Percentiles rank a stretch among this genome's conserved stretches.
phyloP scores from a whole-genome alignment of 768 basidiomycete species.

The Kwoniella dendrophila region DNA sequence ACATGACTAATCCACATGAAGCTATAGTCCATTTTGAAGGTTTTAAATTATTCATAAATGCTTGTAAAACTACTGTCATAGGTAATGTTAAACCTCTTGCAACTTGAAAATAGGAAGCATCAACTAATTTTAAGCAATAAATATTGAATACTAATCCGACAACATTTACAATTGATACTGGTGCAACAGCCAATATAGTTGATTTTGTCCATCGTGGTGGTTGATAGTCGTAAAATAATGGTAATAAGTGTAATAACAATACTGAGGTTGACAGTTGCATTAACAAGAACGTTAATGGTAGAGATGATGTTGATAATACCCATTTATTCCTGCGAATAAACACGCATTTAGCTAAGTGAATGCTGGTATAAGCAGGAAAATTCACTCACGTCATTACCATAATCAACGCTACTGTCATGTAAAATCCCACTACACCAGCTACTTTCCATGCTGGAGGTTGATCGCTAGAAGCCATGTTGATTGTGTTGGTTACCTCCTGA shows the following conservation, averaged over 20 bases:
- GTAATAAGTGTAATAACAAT: slow-evolving; percentile 19
- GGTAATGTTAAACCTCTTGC: slow-evolving; percentile 35
- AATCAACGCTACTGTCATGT: slow-evolving; percentile 74
- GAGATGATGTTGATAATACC: slow-evolving; percentile 32
- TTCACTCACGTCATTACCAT: slow-evolving; percentile 59
- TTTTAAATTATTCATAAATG: slow-evolving; percentile 16
- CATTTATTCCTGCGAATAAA: slow-evolving; percentile 37
- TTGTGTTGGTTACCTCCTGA: not conserved
- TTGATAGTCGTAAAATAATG: slow-evolving; percentile 16
- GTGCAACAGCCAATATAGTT: slow-evolving; percentile 23
- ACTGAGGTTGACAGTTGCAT: slow-evolving; percentile 31
- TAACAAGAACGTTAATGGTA: slow-evolving; percentile 34
- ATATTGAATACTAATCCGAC: slow-evolving; percentile 75
- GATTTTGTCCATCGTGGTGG: slow-evolving; percentile 27
- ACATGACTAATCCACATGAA: slow-evolving; percentile 29
- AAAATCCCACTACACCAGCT: slow-evolving; percentile 73
- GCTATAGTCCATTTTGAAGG: slow-evolving; percentile 17
- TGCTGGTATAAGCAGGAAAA: not conserved
- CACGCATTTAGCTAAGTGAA: not conserved
- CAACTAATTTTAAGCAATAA: slow-evolving; percentile 73
- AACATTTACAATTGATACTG: slow-evolving; percentile 32
- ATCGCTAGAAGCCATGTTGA: slow-evolving; percentile 15
- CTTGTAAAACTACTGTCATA: slow-evolving; percentile 31
- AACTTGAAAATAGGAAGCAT: slow-evolving; percentile 80
- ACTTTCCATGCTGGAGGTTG: slow-evolving; percentile 53